phyloP scores from a whole-genome alignment of 768 basidiomycete species.

The Russula sp. region DNA sequence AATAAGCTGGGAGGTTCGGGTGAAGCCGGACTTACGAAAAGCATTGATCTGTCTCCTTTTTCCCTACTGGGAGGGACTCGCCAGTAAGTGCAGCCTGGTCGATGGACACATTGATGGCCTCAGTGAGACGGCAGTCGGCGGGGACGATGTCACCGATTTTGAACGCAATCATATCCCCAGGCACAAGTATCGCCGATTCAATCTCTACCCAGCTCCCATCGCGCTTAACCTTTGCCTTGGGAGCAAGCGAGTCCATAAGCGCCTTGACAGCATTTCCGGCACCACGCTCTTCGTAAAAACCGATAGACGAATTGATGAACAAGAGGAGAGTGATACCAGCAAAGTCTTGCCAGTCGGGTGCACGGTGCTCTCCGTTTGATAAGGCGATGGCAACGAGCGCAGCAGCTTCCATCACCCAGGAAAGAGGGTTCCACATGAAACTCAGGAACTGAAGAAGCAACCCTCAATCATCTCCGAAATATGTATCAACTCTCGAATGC shows the following conservation, averaged over 20 bases:
- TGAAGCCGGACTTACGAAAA: constrained; percentile 72
- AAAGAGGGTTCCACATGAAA: constrained; percentile 99
- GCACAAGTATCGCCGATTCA: constrained; percentile 83
- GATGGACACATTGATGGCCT: constrained; percentile 95
- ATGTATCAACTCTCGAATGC: neutral
- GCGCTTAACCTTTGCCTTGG: constrained; percentile 93
- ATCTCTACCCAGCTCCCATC: constrained; percentile 81
- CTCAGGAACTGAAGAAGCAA: constrained; percentile 58
- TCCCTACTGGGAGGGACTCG: constrained; percentile 88
- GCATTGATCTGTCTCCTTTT: constrained; percentile 93
- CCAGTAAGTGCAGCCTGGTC: constrained; percentile 98
- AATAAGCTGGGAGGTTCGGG: constrained; percentile 10
- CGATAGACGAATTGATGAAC: constrained; percentile 92
- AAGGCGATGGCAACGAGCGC: constrained; percentile 91
- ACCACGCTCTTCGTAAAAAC: constrained; percentile 96
- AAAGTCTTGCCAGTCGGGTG: constrained; percentile 98
- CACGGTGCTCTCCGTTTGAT: constrained; percentile 79
- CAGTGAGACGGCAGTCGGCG: constrained; percentile 94
- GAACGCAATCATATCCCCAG: constrained; percentile 95
- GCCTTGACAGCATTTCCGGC: constrained; percentile 99
- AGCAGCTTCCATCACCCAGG: constrained; percentile 99
- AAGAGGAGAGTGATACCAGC: constrained; percentile 89
- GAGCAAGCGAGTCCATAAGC: constrained; percentile 98
- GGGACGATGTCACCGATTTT: constrained; percentile 99
- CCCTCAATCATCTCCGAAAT: neutral